Evolutionary conservation across 2,329 filamentous ascomycete genomes (phyloP).

Genomic region (Aspergillus costaricaensis): DNA sequence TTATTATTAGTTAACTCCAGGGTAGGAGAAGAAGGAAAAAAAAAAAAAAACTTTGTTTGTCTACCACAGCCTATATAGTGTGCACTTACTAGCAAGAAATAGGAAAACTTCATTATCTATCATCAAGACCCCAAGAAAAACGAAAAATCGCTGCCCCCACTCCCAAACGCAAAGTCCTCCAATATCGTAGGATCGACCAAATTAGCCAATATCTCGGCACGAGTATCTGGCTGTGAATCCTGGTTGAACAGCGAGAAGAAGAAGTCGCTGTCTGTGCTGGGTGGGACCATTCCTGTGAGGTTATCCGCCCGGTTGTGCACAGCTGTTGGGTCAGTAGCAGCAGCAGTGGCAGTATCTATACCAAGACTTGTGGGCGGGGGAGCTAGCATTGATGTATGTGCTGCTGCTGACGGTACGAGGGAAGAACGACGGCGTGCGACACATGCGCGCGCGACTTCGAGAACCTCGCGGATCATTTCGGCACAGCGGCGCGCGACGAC

Average conservation of each 20-base stretch:
- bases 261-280: constrained; percentile 14
- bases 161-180: constrained; percentile 29
- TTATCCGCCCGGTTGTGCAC: background rate
- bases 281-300: background rate
- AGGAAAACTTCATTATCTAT: too few species aligned
- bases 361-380: background rate
- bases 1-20: too few species aligned
- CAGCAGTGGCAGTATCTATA: background rate
- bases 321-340: background rate
- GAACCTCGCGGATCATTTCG: constrained; percentile 32
- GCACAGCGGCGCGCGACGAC: constrained; percentile 35
- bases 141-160: constrained; percentile 21
- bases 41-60: too few species aligned
- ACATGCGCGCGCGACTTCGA: constrained; percentile 27
- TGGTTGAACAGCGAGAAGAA: constrained; percentile 24
- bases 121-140: constrained; percentile 13
- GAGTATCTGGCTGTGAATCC: constrained; percentile 19
- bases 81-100: too few species aligned
- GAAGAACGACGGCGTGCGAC: constrained; percentile 12
- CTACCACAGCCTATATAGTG: too few species aligned
- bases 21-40: accelerated
- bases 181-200: constrained; percentile 26
- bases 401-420: background rate
- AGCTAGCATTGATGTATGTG: background rate
- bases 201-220: constrained; percentile 27